Base-by-base conservation (phyloP, 2,329 filamentous ascomycete species). In the Alternaria arbusti region DNA sequence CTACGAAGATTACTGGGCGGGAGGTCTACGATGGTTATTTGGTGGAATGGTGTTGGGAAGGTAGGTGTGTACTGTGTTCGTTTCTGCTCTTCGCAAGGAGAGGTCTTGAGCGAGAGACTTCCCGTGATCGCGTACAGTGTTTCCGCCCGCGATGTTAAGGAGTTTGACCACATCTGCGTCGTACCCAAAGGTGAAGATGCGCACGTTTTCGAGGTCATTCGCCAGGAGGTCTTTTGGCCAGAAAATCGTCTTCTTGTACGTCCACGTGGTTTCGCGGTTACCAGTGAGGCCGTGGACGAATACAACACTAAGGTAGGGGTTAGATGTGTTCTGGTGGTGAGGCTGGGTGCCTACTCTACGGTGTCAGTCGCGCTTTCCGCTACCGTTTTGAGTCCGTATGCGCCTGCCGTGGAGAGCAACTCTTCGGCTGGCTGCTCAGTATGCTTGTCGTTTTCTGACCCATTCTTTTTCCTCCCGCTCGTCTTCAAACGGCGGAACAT, bases 181-280 rank as follows among this genome's bases (percentile, higher is more conserved):
- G 1, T 40, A 40, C 0, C 36, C 36, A 3, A 40, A 40, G 0
- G 36, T 40, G n/a, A 40, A 40, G 36, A 40, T 40, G 15, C 36
- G 36, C n/a, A 40, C 36, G 36, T 40, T 1, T 6, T 40, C 0
- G 4, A 40, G 36, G 8, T 40, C 36, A 5, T 17, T 17, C 4
- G 36, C 36, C 0, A 40, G 36, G 0, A 40, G 36, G 2, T 40
- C 36, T 40, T 40, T 17, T 0, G 36, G 36, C 36, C 36, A 40
- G 1, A 40, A 40, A 1, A 40, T 11, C 0, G 15, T 0, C 0
- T 40, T 40, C 0, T 17, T 40, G 36, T 40, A 17, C 5, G 36
- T 40, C 36, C 36, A 40, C 1, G 36, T 40, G 0, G n/a, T 11
- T 40, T 17, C 36, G 4, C 36, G 36, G 5, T 40, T 40, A 0